Evolutionary conservation across 306 rosid species (phyloP), one percentile per base, ranked within the genome.

Genomic region (Trifolium pratense): DNA sequence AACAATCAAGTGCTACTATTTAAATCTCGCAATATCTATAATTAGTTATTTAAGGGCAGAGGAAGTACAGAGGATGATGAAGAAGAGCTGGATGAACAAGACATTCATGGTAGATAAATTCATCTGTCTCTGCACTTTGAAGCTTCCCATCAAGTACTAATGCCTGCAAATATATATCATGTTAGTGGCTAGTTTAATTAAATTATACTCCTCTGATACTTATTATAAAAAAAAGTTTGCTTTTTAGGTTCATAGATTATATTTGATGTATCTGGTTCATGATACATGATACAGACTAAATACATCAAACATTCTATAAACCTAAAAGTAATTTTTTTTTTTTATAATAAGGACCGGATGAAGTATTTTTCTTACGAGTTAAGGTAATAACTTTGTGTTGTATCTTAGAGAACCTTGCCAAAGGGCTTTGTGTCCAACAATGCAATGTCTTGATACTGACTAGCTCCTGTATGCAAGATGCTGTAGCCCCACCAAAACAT

Each of bases 111-210:
- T 93, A 93, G 71, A 93, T 86, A 75, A 93, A 93, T 71, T 93
- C 98, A 84, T 93, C 98, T 70, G 87, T 93, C 80, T 93, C 97
- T 34, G 98, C 97, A 81, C 98, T 93, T 78, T 93, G 98, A 78
- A 93, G 98, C 84, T 93, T 93, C 55, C 98, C 98, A 85, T 93
- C 98, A 76, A 93, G 91, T 26, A 93, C 98, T 51, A 93, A 73
- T 20, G 97, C 98, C 97, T 89, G 86, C 32, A 70, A 21, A 68
- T 23, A 45, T 61, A 61, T 26, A 65, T 74, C 52, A 36, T 34
- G 48, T 36, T 11, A 40, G 36, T 34, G 10, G 32, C 53, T 36
- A n/a, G 42, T 26, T 66, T 25, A 70, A 43, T 60, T 26, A 25
- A 57, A 40, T 40, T 36, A 9, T 29, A 21, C 25, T 21, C 25